Conservation (phyloP, 345 rosid genomes). For the Eucalyptus decipiens region DNA sequence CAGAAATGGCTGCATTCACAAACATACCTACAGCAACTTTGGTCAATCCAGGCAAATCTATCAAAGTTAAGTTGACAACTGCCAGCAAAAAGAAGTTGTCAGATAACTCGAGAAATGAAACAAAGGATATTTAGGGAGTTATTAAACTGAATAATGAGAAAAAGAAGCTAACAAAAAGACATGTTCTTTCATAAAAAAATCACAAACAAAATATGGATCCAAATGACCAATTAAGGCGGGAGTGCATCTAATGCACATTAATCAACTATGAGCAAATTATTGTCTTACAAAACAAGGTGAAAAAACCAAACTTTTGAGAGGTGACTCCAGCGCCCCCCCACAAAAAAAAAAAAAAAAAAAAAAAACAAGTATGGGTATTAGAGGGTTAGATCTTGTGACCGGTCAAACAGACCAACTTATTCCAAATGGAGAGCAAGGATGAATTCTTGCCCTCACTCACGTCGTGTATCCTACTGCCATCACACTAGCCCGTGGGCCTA, state of each 20-base stretch:
- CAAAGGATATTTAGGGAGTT: neutral
- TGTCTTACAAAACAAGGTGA: neutral
- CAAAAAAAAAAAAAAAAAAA: neutral
- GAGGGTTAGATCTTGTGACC: neutral
- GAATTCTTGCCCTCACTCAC: neutral
- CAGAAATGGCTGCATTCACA: neutral
- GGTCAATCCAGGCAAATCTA: constrained; percentile 65
- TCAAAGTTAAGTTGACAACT: constrained; percentile 65
- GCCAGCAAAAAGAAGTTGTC: neutral
- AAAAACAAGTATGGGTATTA: neutral
- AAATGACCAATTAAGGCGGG: neutral
- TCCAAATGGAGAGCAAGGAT: neutral
- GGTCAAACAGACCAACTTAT: neutral
- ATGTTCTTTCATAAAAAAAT: neutral
- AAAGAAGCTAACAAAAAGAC: neutral
- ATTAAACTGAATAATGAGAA: neutral
- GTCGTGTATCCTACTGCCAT: neutral
- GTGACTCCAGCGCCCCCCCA: neutral
- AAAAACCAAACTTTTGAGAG: neutral
- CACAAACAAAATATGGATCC: neutral
- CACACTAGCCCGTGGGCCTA: neutral
- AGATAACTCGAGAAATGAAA: neutral
- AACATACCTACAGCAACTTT: constrained; percentile 57
- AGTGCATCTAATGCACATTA: neutral
- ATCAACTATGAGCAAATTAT: neutral